Evolutionary conservation across 208 protist genomes (phyloP).

Genomic region (Acanthamoeba castellanii): DNA sequence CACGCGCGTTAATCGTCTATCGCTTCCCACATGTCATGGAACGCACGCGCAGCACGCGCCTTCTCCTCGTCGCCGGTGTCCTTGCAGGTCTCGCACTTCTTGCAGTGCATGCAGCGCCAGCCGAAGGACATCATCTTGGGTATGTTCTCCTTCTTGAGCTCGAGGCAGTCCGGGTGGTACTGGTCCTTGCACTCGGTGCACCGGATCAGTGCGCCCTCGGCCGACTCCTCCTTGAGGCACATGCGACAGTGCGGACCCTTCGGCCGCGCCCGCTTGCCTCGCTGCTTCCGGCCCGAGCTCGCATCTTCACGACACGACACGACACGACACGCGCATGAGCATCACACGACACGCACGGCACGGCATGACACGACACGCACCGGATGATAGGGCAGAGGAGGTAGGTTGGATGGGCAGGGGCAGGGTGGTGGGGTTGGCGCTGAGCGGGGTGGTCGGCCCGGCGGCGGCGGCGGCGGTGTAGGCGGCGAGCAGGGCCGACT

Average conservation of each 20-base stretch:
- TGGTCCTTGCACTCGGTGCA: constrained; percentile 62
- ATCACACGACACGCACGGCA: neutral
- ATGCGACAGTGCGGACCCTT: constrained; percentile 11
- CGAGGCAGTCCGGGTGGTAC: constrained; percentile 66
- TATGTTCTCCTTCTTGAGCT: constrained; percentile 47
- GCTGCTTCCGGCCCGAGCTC: neutral
- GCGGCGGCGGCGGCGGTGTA: neutral
- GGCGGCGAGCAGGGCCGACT: neutral
- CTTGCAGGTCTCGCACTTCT: constrained; percentile 63
- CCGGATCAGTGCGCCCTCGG: neutral
- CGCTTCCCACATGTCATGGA: neutral
- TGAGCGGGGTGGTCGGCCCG: neutral
- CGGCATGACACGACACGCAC: neutral
- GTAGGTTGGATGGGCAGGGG: neutral
- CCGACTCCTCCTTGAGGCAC: constrained; percentile 28
- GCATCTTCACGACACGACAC: neutral
- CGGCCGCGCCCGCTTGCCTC: constrained; percentile 3
- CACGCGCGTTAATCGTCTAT: neutral
- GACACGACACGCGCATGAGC: neutral
- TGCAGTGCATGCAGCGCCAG: constrained; percentile 74
- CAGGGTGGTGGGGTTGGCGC: neutral
- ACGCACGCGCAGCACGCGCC: neutral
- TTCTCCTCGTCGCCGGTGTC: constrained; percentile 63
- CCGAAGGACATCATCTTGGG: constrained; percentile 65
- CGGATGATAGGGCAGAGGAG: neutral